Evolutionary conservation across 1,284 basidiomycete genomes (phyloP), one percentile per base, ranked within the genome.

Genomic region (Cutaneotrichosporon sp.): DNA sequence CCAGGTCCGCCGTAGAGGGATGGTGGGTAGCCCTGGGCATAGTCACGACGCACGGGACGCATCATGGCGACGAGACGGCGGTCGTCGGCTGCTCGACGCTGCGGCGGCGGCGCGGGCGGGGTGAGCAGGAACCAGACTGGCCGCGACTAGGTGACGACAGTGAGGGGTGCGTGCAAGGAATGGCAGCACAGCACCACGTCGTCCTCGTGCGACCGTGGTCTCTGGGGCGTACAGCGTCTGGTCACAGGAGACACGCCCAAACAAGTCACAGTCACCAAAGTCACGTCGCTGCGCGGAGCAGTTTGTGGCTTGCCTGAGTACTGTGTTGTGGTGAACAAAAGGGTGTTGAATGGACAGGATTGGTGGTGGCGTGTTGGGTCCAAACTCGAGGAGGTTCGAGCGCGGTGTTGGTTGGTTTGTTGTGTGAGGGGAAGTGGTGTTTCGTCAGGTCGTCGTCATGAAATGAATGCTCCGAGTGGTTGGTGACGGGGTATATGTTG

Each of bases 11-110:
- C 50, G 39, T 58, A 58, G 33, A 55, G 23, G 26, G 51, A 40
- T 4, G 52, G 56, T 13, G 56, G 56, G 36, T 55, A 58, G 34
- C 52, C 49, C 30, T 52, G 56, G 15, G 22, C 43, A 38, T 49
- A 47, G 45, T 57, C 55, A 14, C 51, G 52, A 13, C 55, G 52
- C 22, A 30, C 23, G 38, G 48, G 43, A 23, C 51, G 56, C 45
- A 52, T 52, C 46, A 45, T 58, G 44, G 36, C 22, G 39, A 18
- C 33, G n/a, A 37, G 40, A 23, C 9, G 17, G 40, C 10, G 26
- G 26, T 30, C 26, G 30, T 35, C n/a, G 14, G 33, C 26, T 38
- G 46, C 22, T 38, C 35, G 35, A 21, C 21, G 22, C 35, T 35
- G 22, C n/a, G 8, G 20, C 46, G 36, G 46, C 36, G 21, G 35